Evolutionary conservation across 1,139 yeast species (phyloP).

Genomic region (Saccharomycopsis phalli): DNA sequence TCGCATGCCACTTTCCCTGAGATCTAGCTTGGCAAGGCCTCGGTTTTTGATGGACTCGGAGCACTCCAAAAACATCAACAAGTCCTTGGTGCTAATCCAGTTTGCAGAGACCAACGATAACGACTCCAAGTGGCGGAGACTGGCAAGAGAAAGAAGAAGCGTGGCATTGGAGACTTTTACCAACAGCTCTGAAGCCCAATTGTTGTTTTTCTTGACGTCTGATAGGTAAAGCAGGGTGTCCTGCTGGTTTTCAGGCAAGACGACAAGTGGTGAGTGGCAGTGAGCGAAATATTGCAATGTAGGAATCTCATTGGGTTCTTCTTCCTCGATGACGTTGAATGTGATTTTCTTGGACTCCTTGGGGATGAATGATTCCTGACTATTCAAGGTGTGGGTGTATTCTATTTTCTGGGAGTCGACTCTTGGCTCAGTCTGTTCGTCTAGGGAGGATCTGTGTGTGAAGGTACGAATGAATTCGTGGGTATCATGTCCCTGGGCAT

Average conservation of each 20-base stretch:
- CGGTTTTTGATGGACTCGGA: constrained; percentile 22
- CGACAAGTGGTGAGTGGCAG: constrained; percentile 6
- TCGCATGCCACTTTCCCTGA: constrained; percentile 52
- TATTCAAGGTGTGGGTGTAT: not conserved
- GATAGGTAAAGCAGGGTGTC: constrained; percentile 37
- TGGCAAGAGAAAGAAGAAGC: constrained; percentile 30
- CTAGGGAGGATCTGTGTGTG: not conserved
- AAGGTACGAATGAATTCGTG: no score
- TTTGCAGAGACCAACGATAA: constrained; percentile 40
- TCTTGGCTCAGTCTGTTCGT: not conserved
- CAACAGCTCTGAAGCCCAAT: constrained; percentile 31
- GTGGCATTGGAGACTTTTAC: constrained; percentile 33
- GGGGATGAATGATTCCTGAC: not conserved
- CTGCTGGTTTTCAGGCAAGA: not conserved
- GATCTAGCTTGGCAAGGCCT: constrained; percentile 30
- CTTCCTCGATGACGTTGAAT: constrained; percentile 7
- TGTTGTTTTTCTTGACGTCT: constrained; percentile 32
- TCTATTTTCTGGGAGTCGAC: not conserved
- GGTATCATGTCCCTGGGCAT: no score
- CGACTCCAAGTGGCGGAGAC: constrained; percentile 26
- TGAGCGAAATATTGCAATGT: constrained; percentile 2
- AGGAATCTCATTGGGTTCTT: constrained; percentile 3
- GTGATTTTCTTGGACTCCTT: constrained; percentile 4
- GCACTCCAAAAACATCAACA: constrained; percentile 29
- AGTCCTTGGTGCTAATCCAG: constrained; percentile 41